Conservation (phyloP, 208 protist species). For the Leishmania turanica region DNA sequence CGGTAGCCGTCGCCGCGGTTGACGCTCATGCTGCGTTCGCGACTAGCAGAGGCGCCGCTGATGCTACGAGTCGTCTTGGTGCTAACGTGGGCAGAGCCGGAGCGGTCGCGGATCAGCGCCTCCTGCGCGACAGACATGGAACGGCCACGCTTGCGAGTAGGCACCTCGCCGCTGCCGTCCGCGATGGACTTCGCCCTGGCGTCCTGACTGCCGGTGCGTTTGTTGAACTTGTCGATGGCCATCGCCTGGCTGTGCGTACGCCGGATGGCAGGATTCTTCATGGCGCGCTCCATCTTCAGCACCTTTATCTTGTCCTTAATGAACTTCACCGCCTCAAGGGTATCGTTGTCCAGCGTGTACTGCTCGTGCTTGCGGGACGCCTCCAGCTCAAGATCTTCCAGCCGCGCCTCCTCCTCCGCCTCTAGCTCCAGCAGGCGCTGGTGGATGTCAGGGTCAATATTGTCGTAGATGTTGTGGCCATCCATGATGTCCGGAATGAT, state of each 20-base stretch:
- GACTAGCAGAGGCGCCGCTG: slow-evolving; percentile 63
- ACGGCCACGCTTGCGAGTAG: slow-evolving; percentile 67
- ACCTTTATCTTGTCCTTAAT: slow-evolving; percentile 92
- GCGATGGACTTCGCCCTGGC: slow-evolving; percentile 45
- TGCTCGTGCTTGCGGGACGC: slow-evolving; percentile 75
- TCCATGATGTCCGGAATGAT: slow-evolving; percentile 99
- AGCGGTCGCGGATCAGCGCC: slow-evolving; percentile 77
- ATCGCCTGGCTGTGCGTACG: slow-evolving; percentile 74
- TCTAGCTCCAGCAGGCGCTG: slow-evolving; percentile 91
- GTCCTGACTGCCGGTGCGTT: slow-evolving; percentile 82
- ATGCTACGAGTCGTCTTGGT: slow-evolving; percentile 87
- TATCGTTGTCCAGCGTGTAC: slow-evolving; percentile 74
- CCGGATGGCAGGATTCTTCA: slow-evolving; percentile 91
- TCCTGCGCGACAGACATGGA: slow-evolving; percentile 86
- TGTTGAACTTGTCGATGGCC: slow-evolving; percentile 88
- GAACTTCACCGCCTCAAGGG: slow-evolving; percentile 81
- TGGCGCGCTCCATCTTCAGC: slow-evolving; percentile 89
- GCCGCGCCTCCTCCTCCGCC: slow-evolving; percentile 91
- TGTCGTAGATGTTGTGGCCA: slow-evolving; percentile 99
- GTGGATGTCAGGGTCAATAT: slow-evolving; percentile 99
- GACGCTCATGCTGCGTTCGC: slow-evolving; percentile 82
- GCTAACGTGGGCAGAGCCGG: slow-evolving; percentile 71
- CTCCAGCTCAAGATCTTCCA: slow-evolving; percentile 94
- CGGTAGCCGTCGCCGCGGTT: slow-evolving; percentile 83
- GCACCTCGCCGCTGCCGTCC: slow-evolving; percentile 27